Percentiles rank a stretch among this genome's conserved stretches.
Conservation (phyloP, 148 eudicot genomes). For the Vaccinium macrocarpon region DNA sequence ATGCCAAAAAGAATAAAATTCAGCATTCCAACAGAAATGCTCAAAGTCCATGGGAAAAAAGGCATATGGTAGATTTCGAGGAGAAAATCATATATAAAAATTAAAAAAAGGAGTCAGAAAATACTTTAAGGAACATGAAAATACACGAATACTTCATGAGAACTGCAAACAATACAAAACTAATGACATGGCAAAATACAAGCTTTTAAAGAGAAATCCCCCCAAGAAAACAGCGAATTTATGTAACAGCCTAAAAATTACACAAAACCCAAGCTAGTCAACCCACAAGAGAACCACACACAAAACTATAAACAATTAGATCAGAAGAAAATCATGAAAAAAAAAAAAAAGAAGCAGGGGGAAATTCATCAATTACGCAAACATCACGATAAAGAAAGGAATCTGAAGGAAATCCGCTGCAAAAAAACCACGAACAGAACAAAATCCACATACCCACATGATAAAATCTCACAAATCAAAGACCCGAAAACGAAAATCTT, state of each 20-base stretch:
- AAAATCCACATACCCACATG: background rate
- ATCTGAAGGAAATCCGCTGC: background rate
- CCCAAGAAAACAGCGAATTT: background rate
- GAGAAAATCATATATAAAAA: too few relatives aligned
- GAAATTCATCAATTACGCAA: background rate
- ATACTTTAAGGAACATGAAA: background rate
- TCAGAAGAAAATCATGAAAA: background rate
- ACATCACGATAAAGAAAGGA: background rate
- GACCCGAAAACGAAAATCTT: background rate
- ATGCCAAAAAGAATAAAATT: background rate
- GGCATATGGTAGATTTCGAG: background rate
- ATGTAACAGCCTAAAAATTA: background rate
- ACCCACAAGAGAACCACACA: background rate
- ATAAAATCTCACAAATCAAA: background rate
- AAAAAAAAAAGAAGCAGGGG: too few relatives aligned
- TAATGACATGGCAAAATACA: background rate
- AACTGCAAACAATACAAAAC: background rate
- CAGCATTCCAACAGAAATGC: background rate
- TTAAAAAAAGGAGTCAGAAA: background rate
- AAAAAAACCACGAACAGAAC: background rate
- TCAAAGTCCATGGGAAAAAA: background rate
- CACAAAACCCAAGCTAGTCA: background rate
- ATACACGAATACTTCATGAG: background rate
- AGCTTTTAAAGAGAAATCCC: background rate
- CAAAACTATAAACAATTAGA: background rate